These are phyloP conservation scores for Beta vulgaris DNA, from an alignment of 148 eudicot species.

Conservation along the genomic window DNA sequence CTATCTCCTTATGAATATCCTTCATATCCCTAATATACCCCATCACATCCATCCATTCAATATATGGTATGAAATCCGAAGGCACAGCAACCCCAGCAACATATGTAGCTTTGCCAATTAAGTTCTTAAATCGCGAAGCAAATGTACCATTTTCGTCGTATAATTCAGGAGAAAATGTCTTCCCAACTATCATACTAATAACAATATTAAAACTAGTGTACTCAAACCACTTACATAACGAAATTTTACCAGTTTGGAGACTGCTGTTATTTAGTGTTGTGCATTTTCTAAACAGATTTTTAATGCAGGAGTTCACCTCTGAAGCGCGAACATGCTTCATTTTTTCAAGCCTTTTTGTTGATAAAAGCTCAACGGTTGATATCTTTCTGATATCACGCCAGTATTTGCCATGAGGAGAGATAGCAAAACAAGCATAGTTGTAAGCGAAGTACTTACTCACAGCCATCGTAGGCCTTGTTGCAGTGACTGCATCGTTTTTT, in stretches of 20 bases:
- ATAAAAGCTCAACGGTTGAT: slow-evolving; percentile 32
- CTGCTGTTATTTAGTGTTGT: background rate
- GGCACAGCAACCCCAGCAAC: slow-evolving; percentile 38
- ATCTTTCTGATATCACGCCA: slow-evolving; percentile 47
- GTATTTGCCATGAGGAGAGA: slow-evolving; percentile 35
- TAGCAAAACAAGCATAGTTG: slow-evolving; percentile 17
- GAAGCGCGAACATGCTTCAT: slow-evolving; percentile 26
- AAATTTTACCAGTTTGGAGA: slow-evolving; percentile 6
- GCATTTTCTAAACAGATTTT: slow-evolving; percentile 12
- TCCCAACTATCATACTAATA: slow-evolving; percentile 39
- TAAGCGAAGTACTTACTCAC: slow-evolving; percentile 30
- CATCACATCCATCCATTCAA: slow-evolving; percentile 50
- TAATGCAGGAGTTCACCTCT: slow-evolving; percentile 27
- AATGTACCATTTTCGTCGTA: slow-evolving; percentile 10
- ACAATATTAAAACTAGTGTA: slow-evolving; percentile 32
- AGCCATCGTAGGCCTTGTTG: slow-evolving; percentile 31
- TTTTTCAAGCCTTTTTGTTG: slow-evolving; percentile 26
- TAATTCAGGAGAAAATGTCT: slow-evolving; percentile 29
- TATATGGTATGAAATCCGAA: slow-evolving; percentile 34
- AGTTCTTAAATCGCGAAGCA: slow-evolving; percentile 28
- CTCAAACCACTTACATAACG: slow-evolving; percentile 39
- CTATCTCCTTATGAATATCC: slow-evolving; percentile 29
- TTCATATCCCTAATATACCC: slow-evolving; percentile 46
- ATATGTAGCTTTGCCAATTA: slow-evolving; percentile 33
- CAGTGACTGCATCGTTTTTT: slow-evolving; percentile 25